phyloP scores from a whole-genome alignment of 768 basidiomycete genomes.

The Rhodotorula diobovata region DNA sequence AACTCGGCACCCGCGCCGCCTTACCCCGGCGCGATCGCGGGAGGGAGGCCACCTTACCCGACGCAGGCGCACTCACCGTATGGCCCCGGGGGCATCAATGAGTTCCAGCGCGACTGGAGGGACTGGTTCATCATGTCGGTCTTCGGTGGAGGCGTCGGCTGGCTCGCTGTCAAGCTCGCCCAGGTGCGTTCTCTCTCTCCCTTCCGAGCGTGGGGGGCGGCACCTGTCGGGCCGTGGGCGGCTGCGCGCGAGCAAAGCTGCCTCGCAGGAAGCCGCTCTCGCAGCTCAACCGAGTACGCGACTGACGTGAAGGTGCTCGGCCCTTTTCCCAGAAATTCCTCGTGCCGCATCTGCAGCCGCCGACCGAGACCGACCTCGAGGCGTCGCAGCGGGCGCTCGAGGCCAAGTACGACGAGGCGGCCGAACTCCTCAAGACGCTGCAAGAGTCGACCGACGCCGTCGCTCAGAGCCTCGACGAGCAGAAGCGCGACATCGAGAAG shows the following conservation, averaged over 20 bases:
- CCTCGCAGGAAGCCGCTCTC: background rate
- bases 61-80: background rate
- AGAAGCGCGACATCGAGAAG: conserved; percentile 66
- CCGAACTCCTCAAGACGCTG: conserved; percentile 72
- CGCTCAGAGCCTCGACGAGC: conserved; percentile 67
- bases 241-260: too few species aligned
- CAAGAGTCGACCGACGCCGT: conserved; percentile 70
- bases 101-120: conserved; percentile 67
- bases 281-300: too few species aligned
- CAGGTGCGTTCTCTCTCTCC: conserved; percentile 53
- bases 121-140: conserved; percentile 98
- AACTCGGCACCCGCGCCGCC: conserved; percentile 18
- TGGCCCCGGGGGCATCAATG: conserved; percentile 12
- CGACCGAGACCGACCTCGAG: conserved; percentile 81
- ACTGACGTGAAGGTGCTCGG: too few species aligned
- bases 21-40: background rate
- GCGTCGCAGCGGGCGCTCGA: conserved; percentile 75
- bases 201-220: too few species aligned
- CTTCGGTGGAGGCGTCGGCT: conserved; percentile 76
- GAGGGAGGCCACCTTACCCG: background rate
- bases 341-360: conserved; percentile 82
- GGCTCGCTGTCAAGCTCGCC: conserved; percentile 73
- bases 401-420: conserved; percentile 84
- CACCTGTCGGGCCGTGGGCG: background rate
- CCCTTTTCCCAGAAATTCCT: conserved; percentile 82